Evolutionary conservation across 208 protist genomes (phyloP).

Genomic region (Porcisia deanei): DNA sequence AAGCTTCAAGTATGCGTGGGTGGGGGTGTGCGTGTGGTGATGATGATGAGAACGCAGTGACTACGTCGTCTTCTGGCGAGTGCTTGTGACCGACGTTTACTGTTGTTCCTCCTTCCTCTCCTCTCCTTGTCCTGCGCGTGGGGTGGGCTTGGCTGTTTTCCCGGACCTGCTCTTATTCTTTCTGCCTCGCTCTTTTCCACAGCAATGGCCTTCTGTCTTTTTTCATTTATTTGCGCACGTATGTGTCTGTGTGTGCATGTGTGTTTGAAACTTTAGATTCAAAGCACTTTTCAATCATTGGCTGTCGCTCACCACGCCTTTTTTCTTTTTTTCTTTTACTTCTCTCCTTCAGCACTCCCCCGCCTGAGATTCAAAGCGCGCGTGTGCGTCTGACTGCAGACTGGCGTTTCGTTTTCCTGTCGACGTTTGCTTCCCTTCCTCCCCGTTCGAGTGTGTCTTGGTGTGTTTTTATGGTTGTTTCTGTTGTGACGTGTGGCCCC

Average conservation of each 20-base stretch:
- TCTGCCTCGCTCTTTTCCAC: background rate
- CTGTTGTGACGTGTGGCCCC: background rate
- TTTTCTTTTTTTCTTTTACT: conserved; percentile 7
- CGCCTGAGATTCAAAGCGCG: too few relatives aligned
- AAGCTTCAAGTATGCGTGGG: background rate
- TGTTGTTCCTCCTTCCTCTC: background rate
- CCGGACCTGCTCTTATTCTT: background rate
- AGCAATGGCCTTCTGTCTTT: background rate
- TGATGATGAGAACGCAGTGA: background rate
- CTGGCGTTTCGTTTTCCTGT: background rate
- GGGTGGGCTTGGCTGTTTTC: background rate
- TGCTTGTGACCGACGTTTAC: background rate
- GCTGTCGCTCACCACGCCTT: conserved; percentile 12
- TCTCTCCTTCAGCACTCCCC: background rate
- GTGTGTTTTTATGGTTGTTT: background rate
- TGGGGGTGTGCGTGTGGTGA: background rate
- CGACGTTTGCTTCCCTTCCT: background rate
- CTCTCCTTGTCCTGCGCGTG: background rate
- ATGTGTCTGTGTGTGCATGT: background rate
- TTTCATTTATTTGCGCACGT: background rate
- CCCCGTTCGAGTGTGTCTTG: background rate
- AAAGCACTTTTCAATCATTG: background rate
- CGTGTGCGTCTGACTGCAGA: background rate
- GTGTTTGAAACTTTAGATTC: conserved; percentile 5
- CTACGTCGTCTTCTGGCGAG: background rate